Evolutionary conservation across 2,329 filamentous ascomycete genomes (phyloP).

Genomic region (Cladosporium sp.): DNA sequence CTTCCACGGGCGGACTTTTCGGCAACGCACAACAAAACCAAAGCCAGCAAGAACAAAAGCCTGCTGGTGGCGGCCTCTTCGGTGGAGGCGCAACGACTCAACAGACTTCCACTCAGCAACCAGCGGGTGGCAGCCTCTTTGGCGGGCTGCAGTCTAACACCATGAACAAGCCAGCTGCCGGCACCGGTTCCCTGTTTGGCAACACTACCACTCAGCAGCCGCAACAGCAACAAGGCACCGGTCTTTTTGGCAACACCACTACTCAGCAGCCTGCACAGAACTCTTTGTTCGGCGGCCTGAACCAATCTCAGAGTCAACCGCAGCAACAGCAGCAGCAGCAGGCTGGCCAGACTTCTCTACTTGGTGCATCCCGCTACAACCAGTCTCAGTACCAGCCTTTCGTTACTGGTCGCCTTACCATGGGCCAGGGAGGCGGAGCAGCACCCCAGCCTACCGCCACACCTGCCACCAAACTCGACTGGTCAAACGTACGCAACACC

Average conservation of each 20-base stretch:
- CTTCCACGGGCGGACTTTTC: constrained; percentile 29
- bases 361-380: constrained; percentile 23
- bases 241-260: constrained; percentile 8
- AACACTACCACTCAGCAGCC: constrained; percentile 18
- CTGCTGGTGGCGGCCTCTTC: constrained; percentile 16
- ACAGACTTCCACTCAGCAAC: constrained; percentile 14
- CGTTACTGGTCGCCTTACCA: constrained; percentile 31
- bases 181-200: constrained; percentile 25
- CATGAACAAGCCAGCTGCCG: background rate
- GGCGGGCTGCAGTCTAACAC: constrained; percentile 15
- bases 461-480: constrained; percentile 69
- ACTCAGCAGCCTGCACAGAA: constrained; percentile 8
- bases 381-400: constrained; percentile 20
- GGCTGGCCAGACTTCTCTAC: constrained; percentile 19
- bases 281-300: constrained; percentile 14
- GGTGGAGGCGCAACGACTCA: constrained; percentile 9
- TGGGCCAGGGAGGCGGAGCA: constrained; percentile 46
- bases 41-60: constrained; percentile 27
- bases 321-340: constrained; percentile 30
- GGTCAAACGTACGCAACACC: constrained; percentile 73
- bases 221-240: constrained; percentile 7
- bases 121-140: constrained; percentile 16
- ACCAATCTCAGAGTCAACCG: constrained; percentile 20
- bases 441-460: constrained; percentile 40
- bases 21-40: constrained; percentile 28